Conservation (phyloP, 768 basidiomycete genomes). For the Tylopilus subfusipes region DNA sequence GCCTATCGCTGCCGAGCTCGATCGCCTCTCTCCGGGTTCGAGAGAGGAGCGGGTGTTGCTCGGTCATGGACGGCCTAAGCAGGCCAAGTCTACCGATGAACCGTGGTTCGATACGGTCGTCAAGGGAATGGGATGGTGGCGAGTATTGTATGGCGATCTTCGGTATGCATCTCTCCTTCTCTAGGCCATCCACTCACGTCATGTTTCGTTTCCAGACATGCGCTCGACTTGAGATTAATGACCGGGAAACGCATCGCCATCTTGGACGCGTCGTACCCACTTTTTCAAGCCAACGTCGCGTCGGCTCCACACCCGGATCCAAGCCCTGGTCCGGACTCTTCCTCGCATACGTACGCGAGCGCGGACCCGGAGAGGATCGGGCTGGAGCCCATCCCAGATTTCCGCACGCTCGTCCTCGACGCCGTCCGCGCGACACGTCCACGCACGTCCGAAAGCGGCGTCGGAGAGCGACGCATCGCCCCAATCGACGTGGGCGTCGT, state of each 20-base stretch:
- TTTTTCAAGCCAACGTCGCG: conserved; percentile 34
- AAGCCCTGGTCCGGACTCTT: not conserved
- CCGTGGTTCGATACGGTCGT: conserved; percentile 60
- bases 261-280: conserved; percentile 67
- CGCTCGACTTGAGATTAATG: conserved; percentile 78
- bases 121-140: conserved; percentile 81
- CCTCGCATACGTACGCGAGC: not conserved
- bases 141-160: conserved; percentile 66
- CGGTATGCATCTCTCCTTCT: conserved; percentile 38
- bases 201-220: conserved; percentile 46
- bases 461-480: conserved; percentile 41
- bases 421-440: conserved; percentile 40
- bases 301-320: not conserved
- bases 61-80: conserved; percentile 17
- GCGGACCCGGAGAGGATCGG: conserved; percentile 26
- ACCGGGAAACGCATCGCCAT: conserved; percentile 61
- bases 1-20: conserved; percentile 71
- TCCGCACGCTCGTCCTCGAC: conserved; percentile 47
- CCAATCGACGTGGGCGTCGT: conserved; percentile 61
- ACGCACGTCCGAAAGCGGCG: not conserved
- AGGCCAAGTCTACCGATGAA: conserved; percentile 14
- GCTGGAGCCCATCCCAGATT: conserved; percentile 59
- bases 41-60: conserved; percentile 19
- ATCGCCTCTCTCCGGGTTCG: conserved; percentile 42
- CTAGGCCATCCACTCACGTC: not conserved